phyloP scores from a whole-genome alignment of 1,139 yeast species.

The Ashbya aceris region DNA sequence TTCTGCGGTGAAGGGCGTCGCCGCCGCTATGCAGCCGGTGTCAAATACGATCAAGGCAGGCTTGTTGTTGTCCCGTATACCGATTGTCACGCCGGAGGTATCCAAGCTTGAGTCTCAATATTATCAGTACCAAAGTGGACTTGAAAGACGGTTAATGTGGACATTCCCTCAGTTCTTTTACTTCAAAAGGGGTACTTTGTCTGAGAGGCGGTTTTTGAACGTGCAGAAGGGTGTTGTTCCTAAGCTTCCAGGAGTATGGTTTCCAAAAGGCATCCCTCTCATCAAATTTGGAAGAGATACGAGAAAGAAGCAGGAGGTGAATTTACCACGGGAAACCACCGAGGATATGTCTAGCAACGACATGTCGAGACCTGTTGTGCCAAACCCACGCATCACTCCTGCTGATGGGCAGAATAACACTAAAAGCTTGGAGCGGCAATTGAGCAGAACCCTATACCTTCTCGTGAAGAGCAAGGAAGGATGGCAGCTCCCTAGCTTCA shows the following conservation, averaged over 20 bases:
- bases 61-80: constrained; percentile 67
- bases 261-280: constrained; percentile 78
- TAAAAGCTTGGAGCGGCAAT: constrained; percentile 64
- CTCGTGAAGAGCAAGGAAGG: constrained; percentile 39
- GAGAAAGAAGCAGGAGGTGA: constrained; percentile 65
- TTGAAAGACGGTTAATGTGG: constrained; percentile 92
- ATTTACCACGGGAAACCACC: constrained; percentile 48
- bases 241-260: constrained; percentile 66
- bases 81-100: constrained; percentile 72
- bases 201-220: constrained; percentile 72
- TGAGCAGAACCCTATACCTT: constrained; percentile 73
- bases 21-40: background rate
- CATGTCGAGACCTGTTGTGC: constrained; percentile 59
- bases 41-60: constrained; percentile 33
- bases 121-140: constrained; percentile 74
- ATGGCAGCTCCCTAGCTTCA: constrained; percentile 77
- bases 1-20: background rate
- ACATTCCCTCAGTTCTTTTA: constrained; percentile 92
- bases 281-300: constrained; percentile 83
- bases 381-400: constrained; percentile 63
- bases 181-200: constrained; percentile 80
- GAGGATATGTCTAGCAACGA: constrained; percentile 38
- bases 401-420: constrained; percentile 62
- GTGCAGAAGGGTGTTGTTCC: constrained; percentile 70
- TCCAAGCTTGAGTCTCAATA: constrained; percentile 66